Evolutionary conservation across 78 protist species (phyloP), one percentile per base, ranked within the genome.

Genomic region (Anaeramoeba flamelloides): DNA sequence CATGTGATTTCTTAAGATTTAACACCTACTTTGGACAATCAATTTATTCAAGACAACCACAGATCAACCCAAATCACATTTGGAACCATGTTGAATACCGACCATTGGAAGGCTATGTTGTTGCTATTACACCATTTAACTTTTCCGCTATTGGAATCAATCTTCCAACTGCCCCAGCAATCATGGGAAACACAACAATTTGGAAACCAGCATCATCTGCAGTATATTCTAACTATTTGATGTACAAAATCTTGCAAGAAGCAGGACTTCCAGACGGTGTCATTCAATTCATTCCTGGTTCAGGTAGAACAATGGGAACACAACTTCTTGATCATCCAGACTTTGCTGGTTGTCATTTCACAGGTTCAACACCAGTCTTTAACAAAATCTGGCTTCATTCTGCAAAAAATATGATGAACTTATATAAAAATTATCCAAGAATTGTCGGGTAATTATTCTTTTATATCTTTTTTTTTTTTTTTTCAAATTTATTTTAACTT

Each of bases 201-300:
- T 92, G 95, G 98, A 94, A 94, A 77, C 96, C 96, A 36, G 75
- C 93, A 12, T 82, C 84, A 3, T 86, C 91, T 22, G 90, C 96
- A 0, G 39, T 88, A 26, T 83, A 85, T 26, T 78, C 89, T 39
- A 89, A 89, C 80, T 94, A 82, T 79, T 41, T 86, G 41, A 81
- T 86, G 39, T 86, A 33, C 87, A 78, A 92, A 83, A 86, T 92
- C 8, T 69, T 93, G 75, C 79, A 82, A 75, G 96, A 94, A 81
- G 96, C 96, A 8, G 96, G 98, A 75, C 83, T 94, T 39, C 98
- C 98, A 33, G 90, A 53, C 32, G 97, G 97, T 38, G 97, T 93
- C 77, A 93, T 93, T 77, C 81, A 82, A 31, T 82, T 82, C 31
- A 38, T 82, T 17, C 84, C 84, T 36, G 82, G 81, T 3, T 26